Percentiles rank a stretch among this genome's conserved stretches.
Evolutionary conservation across 164 flowering plant genomes (phyloP).

Genomic region (Aristolochia californica): DNA sequence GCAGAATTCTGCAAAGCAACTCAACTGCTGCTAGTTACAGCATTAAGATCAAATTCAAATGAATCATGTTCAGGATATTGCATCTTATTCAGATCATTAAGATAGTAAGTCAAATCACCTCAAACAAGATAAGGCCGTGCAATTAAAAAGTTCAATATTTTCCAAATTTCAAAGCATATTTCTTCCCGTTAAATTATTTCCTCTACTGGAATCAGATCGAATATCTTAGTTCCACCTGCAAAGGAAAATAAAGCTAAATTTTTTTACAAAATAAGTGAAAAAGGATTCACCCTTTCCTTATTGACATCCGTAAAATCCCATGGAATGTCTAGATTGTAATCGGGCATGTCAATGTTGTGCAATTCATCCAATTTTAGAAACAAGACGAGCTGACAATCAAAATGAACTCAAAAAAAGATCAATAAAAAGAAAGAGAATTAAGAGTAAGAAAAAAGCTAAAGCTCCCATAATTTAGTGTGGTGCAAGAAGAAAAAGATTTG

Average conservation of each 20-base stretch:
- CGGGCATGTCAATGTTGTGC: constrained; percentile 68
- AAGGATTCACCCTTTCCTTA: constrained; percentile 42
- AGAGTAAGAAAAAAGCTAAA: neutral
- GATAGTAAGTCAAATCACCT: too few species aligned
- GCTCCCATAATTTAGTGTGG: constrained; percentile 92
- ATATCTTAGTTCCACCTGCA: neutral
- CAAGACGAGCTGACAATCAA: too few species aligned
- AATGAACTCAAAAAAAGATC: neutral
- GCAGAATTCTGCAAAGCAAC: too few species aligned
- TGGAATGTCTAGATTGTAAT: constrained; percentile 67
- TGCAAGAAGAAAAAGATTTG: constrained; percentile 30
- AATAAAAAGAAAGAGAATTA: neutral
- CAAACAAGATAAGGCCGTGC: too few species aligned
- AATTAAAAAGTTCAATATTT: too few species aligned
- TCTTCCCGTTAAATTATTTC: too few species aligned
- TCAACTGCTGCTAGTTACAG: too few species aligned
- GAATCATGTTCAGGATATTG: too few species aligned
- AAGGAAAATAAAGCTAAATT: too few species aligned
- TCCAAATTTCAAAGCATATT: too few species aligned
- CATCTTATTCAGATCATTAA: too few species aligned
- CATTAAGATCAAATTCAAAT: too few species aligned
- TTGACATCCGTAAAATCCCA: constrained; percentile 72
- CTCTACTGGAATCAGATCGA: neutral
- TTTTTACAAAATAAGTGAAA: neutral
- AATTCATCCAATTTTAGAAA: neutral